Evolutionary conservation across 2,329 filamentous ascomycete species (phyloP).

Genomic region (Helotiales sp.): DNA sequence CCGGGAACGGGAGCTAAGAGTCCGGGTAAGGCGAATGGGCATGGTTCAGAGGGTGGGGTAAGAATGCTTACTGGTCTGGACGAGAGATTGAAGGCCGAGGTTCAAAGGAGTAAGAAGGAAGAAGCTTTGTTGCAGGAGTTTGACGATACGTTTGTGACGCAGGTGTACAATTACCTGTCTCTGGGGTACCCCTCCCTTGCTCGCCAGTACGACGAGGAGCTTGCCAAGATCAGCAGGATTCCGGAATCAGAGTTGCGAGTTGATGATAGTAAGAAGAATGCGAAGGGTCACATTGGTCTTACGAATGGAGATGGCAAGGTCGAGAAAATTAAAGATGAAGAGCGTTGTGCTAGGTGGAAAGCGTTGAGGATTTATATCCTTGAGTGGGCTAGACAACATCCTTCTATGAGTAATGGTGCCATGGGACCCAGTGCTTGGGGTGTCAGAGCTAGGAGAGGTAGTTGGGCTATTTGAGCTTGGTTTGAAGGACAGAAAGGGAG

Average conservation of each 20-base stretch:
- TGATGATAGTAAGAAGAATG: conserved; percentile 66
- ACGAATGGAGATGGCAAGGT: conserved; percentile 32
- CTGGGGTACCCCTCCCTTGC: conserved; percentile 88
- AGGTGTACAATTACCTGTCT: conserved; percentile 96
- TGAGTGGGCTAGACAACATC: conserved; percentile 89
- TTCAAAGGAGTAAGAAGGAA: conserved; percentile 27
- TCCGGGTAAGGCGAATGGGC: conserved; percentile 9
- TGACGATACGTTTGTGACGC: conserved; percentile 81
- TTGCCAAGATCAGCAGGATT: conserved; percentile 77
- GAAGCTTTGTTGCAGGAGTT: conserved; percentile 63
- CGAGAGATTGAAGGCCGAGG: conserved; percentile 30
- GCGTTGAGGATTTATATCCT: conserved; percentile 80
- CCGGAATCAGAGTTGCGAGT: conserved; percentile 66
- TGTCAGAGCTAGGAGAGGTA: conserved; percentile 64
- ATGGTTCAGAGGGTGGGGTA: conserved; percentile 24
- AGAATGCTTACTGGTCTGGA: conserved; percentile 35
- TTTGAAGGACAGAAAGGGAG: neutral
- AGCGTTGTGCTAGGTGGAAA: conserved; percentile 71
- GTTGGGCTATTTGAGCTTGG: conserved; percentile 64
- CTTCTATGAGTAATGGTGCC: conserved; percentile 61
- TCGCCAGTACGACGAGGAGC: conserved; percentile 78
- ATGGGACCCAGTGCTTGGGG: conserved; percentile 64
- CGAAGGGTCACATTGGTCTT: conserved; percentile 72
- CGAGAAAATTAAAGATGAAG: conserved; percentile 29
- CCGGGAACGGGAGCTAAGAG: conserved; percentile 14